Evolutionary conservation across 2,329 filamentous ascomycete genomes (phyloP).

Genomic region (Emericellopsis atlantica): DNA sequence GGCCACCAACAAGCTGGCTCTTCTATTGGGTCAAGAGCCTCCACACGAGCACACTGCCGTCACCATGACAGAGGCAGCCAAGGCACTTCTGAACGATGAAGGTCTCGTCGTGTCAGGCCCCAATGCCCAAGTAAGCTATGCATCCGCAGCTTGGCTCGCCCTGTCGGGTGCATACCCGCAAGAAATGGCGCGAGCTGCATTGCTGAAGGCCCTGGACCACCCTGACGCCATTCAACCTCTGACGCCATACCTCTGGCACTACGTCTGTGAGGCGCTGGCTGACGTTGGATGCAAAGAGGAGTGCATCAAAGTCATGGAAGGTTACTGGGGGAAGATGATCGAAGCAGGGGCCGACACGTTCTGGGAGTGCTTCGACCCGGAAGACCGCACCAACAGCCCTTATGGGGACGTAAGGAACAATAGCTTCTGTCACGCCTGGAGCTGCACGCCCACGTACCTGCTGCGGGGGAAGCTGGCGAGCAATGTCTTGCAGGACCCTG

Average conservation of each 20-base stretch:
- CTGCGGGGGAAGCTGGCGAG: slow-evolving; percentile 7
- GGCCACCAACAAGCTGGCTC: slow-evolving; percentile 12
- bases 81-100: slow-evolving; percentile 7
- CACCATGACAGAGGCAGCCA: slow-evolving; percentile 9
- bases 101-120: slow-evolving; percentile 14
- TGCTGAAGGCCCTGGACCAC: slow-evolving; percentile 11
- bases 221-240: slow-evolving; percentile 13
- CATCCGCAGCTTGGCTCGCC: slow-evolving; percentile 17
- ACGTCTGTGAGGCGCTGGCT: slow-evolving; percentile 15
- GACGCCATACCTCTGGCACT: slow-evolving; percentile 16
- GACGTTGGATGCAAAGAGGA: slow-evolving; percentile 11
- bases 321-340: slow-evolving; percentile 20
- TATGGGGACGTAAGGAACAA: slow-evolving; percentile 18
- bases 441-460: slow-evolving; percentile 16
- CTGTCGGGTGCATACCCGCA: slow-evolving; percentile 11
- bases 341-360: slow-evolving; percentile 17
- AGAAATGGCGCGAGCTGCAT: slow-evolving; percentile 7
- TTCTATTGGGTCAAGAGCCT: slow-evolving; percentile 8
- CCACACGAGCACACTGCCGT: slow-evolving; percentile 9
- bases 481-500: not conserved
- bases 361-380: slow-evolving; percentile 16
- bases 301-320: slow-evolving; percentile 13
- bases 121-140: slow-evolving; percentile 13
- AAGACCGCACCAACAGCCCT: slow-evolving; percentile 13
- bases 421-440: slow-evolving; percentile 20